These are phyloP conservation scores for Syzygium aqueum DNA, from an alignment of 345 rosid genomes.

Conservation along the genomic window DNA sequence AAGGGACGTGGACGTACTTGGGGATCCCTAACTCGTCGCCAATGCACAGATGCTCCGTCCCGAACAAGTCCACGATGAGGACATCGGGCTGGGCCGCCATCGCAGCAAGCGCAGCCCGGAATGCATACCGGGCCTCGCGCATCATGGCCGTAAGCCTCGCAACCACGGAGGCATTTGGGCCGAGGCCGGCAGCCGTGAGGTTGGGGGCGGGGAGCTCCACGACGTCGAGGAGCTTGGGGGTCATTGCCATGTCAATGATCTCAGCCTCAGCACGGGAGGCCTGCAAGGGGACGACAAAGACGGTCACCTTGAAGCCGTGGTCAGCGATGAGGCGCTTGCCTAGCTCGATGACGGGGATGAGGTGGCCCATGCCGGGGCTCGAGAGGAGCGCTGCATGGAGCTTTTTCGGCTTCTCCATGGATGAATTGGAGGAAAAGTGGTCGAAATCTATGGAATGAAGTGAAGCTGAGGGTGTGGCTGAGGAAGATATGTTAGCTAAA, in stretches of 20 bases:
- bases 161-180: constrained; percentile 11
- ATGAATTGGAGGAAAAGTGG: neutral
- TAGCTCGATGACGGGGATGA: constrained; percentile 52
- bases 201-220: constrained; percentile 22
- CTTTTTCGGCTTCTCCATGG: neutral
- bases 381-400: constrained; percentile 34
- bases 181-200: constrained; percentile 14
- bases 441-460: neutral
- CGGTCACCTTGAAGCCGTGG: constrained; percentile 27
- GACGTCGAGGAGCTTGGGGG: constrained; percentile 10
- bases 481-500: neutral
- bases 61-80: constrained; percentile 43
- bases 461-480: neutral
- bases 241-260: constrained; percentile 5
- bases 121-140: constrained; percentile 22
- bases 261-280: constrained; percentile 17
- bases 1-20: constrained; percentile 20
- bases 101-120: constrained; percentile 20
- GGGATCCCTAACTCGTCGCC: constrained; percentile 28
- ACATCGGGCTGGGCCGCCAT: constrained; percentile 26
- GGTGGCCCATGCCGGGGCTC: constrained; percentile 56
- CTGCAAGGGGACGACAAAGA: constrained; percentile 17
- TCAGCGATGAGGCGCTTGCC: constrained; percentile 27
- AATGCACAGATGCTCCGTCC: constrained; percentile 19
- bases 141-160: constrained; percentile 18